Conservation (phyloP, 2,329 filamentous ascomycete genomes). For the Falciphora oryzae region DNA sequence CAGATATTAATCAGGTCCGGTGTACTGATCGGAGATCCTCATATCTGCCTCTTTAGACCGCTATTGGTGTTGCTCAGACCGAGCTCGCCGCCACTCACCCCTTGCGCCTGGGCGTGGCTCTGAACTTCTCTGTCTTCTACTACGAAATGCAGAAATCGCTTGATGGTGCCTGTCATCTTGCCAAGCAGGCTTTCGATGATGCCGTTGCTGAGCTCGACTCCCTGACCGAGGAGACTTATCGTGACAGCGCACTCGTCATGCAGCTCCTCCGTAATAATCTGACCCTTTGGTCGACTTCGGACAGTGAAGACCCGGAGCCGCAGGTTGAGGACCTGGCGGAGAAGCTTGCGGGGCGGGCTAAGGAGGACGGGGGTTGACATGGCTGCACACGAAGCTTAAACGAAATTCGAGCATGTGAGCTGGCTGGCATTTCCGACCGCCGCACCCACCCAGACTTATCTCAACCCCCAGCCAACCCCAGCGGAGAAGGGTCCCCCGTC, state of each 20-base stretch:
- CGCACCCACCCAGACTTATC: too few species aligned
- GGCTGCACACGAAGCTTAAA: too few species aligned
- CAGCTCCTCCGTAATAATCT: constrained; percentile 97
- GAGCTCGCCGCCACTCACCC: constrained; percentile 97
- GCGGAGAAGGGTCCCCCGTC: too few species aligned
- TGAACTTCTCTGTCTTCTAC: constrained; percentile 99
- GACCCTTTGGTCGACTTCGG: constrained; percentile 96
- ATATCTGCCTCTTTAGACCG: constrained; percentile 57
- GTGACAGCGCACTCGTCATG: constrained; percentile 99
- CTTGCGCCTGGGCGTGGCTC: constrained; percentile 92
- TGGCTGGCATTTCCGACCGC: too few species aligned
- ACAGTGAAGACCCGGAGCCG: too few species aligned
- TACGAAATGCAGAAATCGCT: constrained; percentile 99
- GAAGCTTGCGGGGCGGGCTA: too few species aligned
- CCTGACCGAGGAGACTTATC: constrained; percentile 95
- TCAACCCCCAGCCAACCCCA: too few species aligned
- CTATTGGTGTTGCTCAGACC: constrained; percentile 96
- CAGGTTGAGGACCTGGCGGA: too few species aligned
- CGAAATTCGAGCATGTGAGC: too few species aligned
- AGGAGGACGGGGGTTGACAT: too few species aligned
- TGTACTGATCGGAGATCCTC: neutral
- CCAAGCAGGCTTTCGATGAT: constrained; percentile 97
- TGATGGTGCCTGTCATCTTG: constrained; percentile 94
- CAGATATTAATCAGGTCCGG: neutral
- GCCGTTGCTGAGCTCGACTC: constrained; percentile 98